Conservation (phyloP, 192 early-diverging fungal genomes). For the Linnemannia elongata region DNA sequence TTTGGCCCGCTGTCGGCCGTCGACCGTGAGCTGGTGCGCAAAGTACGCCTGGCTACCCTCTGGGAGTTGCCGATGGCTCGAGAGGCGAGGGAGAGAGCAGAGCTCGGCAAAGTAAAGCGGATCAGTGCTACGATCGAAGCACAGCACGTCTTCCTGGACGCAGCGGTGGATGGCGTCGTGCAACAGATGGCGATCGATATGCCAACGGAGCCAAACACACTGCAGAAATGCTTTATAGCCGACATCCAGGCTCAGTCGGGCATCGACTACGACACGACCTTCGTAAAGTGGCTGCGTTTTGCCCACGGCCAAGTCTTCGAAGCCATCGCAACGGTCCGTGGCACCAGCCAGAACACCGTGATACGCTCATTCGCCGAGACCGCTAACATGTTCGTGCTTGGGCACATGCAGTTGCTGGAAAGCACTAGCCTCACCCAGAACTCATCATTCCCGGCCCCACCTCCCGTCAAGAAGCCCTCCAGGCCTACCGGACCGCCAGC, state of each 20-base stretch:
- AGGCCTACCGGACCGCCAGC: background rate
- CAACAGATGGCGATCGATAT: constrained; percentile 15
- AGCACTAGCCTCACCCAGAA: constrained; percentile 19
- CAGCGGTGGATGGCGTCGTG: constrained; percentile 10
- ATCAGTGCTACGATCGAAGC: constrained; percentile 18
- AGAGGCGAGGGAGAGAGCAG: constrained; percentile 12
- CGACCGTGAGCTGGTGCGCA: constrained; percentile 22
- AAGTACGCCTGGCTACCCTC: constrained; percentile 17
- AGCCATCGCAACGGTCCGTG: constrained; percentile 19
- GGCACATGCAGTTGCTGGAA: constrained; percentile 23
- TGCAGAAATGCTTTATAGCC: constrained; percentile 21
- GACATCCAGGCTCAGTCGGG: constrained; percentile 20
- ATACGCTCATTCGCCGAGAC: constrained; percentile 19
- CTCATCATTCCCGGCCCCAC: constrained; percentile 19
- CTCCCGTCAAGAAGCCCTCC: constrained; percentile 9
- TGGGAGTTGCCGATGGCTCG: constrained; percentile 28
- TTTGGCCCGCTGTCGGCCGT: constrained; percentile 13
- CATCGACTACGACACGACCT: constrained; percentile 22
- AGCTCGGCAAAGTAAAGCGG: constrained; percentile 15
- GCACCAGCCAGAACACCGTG: constrained; percentile 22
- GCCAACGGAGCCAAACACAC: constrained; percentile 22
- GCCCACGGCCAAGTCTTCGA: constrained; percentile 23
- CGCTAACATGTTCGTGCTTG: constrained; percentile 20
- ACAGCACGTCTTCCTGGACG: constrained; percentile 16
- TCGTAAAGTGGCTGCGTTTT: constrained; percentile 26